Evolutionary conservation across 148 eudicot species (phyloP).

Genomic region (Amaranthus palmeri): DNA sequence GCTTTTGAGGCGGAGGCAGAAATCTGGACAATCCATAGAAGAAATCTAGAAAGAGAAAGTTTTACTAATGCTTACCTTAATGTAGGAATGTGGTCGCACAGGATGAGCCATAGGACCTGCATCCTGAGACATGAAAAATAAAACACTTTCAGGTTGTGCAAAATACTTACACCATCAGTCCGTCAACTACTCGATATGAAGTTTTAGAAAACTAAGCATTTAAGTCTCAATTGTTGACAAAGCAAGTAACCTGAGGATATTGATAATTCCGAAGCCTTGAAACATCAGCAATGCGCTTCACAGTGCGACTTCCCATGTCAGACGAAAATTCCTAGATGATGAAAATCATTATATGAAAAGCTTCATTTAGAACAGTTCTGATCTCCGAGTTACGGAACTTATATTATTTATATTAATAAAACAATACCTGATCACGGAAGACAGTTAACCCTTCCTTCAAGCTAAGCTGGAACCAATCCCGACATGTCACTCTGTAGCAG

Average conservation of each 20-base stretch:
- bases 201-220: background rate
- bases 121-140: constrained; percentile 55
- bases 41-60: constrained; percentile 5
- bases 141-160: background rate
- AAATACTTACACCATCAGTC: background rate
- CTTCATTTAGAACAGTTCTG: background rate
- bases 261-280: constrained; percentile 86
- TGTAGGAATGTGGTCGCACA: constrained; percentile 94
- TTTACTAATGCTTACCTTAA: constrained; percentile 50
- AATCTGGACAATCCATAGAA: background rate
- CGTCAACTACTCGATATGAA: too few relatives aligned
- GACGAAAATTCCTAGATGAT: constrained; percentile 81
- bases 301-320: constrained; percentile 97
- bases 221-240: background rate
- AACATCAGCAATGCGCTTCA: constrained; percentile 92
- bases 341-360: background rate
- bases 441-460: constrained; percentile 99
- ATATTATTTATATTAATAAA: constrained; percentile 7
- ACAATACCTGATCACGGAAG: constrained; percentile 90
- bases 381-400: background rate
- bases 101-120: constrained; percentile 99
- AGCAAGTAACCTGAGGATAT: constrained; percentile 72
- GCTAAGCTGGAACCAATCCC: constrained; percentile 99
- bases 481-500: constrained; percentile 82
- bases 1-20: constrained; percentile 4